A percentile compares a stretch with the other conserved stretches of the same genome.
Evolutionary conservation across 768 basidiomycete species (phyloP).

Genomic region (Boletellus sp.): DNA sequence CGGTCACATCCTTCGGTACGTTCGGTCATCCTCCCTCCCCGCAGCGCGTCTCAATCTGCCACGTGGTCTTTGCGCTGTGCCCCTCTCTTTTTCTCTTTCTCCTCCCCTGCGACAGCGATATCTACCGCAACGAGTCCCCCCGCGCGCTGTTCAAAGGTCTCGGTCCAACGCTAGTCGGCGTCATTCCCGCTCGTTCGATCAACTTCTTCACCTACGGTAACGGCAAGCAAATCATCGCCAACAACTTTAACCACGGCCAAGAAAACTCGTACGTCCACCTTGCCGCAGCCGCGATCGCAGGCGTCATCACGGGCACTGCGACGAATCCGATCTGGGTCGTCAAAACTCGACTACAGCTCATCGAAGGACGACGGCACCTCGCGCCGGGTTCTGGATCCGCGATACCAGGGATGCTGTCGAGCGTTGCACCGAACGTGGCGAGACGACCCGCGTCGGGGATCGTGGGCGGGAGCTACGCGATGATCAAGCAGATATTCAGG

Average conservation of each 20-base stretch:
- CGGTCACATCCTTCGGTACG: slow-evolving; percentile 78
- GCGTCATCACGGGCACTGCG: slow-evolving; percentile 79
- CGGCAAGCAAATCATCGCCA: slow-evolving; percentile 87
- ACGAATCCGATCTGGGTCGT: slow-evolving; percentile 99
- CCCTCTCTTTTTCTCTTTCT: not conserved
- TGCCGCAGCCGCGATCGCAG: slow-evolving; percentile 78
- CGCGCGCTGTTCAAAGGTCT: slow-evolving; percentile 92
- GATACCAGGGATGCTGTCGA: not conserved
- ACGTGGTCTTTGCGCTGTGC: not conserved
- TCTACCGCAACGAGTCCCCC: slow-evolving; percentile 84
- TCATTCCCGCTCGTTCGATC: slow-evolving; percentile 93
- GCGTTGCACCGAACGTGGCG: not conserved
- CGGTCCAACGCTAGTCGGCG: slow-evolving; percentile 91
- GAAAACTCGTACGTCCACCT: slow-evolving; percentile 89
- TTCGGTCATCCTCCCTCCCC: not conserved
- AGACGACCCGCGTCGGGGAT: slow-evolving; percentile 23
- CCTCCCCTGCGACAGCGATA: slow-evolving; percentile 52
- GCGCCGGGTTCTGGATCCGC: not conserved
- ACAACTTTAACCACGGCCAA: slow-evolving; percentile 65
- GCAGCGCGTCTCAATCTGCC: not conserved
- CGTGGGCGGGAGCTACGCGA: slow-evolving; percentile 52
- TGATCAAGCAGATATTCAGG: slow-evolving; percentile 69
- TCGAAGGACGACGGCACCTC: slow-evolving; percentile 27
- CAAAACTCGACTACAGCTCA: slow-evolving; percentile 90
- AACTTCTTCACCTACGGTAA: slow-evolving; percentile 98